phyloP scores from a whole-genome alignment of 129 eudicot genomes.

The Flaveria robusta region DNA sequence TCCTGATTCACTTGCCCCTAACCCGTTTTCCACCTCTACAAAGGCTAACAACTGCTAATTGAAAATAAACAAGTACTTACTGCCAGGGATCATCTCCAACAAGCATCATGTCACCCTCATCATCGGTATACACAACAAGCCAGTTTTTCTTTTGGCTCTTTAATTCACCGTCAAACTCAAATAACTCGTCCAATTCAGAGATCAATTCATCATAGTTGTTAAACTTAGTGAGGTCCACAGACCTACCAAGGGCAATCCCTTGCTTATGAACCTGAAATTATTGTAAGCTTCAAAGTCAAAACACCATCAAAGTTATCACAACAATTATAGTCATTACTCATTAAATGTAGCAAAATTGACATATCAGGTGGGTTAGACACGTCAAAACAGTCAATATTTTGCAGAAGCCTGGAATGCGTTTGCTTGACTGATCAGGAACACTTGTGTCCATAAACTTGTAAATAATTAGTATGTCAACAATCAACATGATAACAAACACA shows the following conservation, averaged over 20 bases:
- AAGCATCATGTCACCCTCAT: constrained; percentile 99
- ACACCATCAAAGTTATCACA: constrained; percentile 13
- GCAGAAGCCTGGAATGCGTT: not conserved
- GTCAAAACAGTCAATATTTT: not conserved
- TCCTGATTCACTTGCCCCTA: not conserved
- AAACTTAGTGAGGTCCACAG: constrained; percentile 86
- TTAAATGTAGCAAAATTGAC: not conserved
- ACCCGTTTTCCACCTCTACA: not conserved
- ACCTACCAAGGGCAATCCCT: constrained; percentile 96
- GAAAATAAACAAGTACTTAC: constrained; percentile 43
- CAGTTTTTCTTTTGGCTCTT: constrained; percentile 65
- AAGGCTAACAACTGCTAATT: not conserved
- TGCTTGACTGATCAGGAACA: not conserved
- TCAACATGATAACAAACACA: not conserved
- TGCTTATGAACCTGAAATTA: constrained; percentile 90
- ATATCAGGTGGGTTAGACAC: not conserved
- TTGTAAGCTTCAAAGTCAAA: not conserved
- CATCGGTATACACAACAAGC: constrained; percentile 92
- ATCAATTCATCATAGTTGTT: constrained; percentile 71
- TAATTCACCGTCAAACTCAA: constrained; percentile 81
- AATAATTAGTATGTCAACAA: not conserved
- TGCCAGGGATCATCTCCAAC: constrained; percentile 99
- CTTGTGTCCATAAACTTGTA: not conserved
- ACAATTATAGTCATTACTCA: no score
- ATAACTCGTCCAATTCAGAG: constrained; percentile 70